phyloP scores from a whole-genome alignment of 352 stramenopile species.

The Pythium apleroticum region DNA sequence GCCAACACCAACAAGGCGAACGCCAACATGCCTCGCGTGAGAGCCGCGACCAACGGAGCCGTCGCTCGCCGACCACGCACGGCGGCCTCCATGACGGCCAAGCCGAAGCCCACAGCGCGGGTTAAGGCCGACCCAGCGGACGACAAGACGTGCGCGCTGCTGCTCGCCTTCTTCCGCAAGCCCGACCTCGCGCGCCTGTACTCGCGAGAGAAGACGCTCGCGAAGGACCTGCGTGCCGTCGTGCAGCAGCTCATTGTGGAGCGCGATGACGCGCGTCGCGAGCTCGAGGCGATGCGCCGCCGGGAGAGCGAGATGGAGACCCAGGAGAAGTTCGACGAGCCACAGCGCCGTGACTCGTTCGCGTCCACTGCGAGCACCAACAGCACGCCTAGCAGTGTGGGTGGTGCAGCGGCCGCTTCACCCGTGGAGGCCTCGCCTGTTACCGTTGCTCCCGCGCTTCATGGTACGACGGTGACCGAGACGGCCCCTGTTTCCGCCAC shows the following conservation, averaged over 20 bases:
- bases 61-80: too few species aligned
- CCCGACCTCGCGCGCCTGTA: neutral
- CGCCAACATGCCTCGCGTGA: too few species aligned
- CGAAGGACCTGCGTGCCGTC: constrained; percentile 1
- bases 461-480: too few species aligned
- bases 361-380: neutral
- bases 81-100: too few species aligned
- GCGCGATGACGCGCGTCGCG: constrained; percentile 9
- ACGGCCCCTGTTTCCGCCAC: too few species aligned
- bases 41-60: too few species aligned
- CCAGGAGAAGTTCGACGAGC: too few species aligned
- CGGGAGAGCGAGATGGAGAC: neutral
- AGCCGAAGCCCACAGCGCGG: neutral
- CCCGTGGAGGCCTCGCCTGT: too few species aligned
- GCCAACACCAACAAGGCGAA: too few species aligned
- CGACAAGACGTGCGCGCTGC: neutral
- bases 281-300: neutral
- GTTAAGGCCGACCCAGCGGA: neutral
- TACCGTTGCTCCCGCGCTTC: too few species aligned
- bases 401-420: neutral
- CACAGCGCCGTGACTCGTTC: neutral
- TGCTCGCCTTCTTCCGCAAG: constrained; percentile 13
- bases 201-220: constrained; percentile 4
- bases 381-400: neutral
- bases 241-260: constrained; percentile 3